Evolutionary conservation across 148 eudicot genomes (phyloP), one percentile per base, ranked within the genome.

Genomic region (Spergularia marina): DNA sequence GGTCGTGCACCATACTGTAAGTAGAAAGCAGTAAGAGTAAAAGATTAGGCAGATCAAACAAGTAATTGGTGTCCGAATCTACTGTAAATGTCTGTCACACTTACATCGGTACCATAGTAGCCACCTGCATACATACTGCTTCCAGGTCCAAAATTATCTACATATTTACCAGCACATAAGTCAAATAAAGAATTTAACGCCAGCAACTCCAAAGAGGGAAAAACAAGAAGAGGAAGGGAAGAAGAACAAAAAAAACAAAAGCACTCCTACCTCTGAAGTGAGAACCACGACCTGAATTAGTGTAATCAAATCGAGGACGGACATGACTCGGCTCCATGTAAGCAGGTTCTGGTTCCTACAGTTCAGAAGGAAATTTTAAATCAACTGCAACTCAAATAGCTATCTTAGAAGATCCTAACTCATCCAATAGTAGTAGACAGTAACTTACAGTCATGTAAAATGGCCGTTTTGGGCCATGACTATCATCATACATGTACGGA

Each of bases 31-130:
- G 71, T 62, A 53, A 30, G 59, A 61, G 71, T 57, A 53, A 30
- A 54, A 61, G 72, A 2, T 73, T 20, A 74, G 36, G 25, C 70
- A 61, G 16, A 23, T 20, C 57, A 15, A 56, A n/a, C 11, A 10
- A 73, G 39, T 23, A 68, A 21, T 70, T 53, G 39, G 76, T 10
- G 65, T 16, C 49, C 14, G 44, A 70, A 65, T 3, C 56, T 49
- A 6, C 2, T 64, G 47, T 56, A 77, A 64, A 65, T 41, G 40
- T 40, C 47, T 62, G 1, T 16, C 40, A 54, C 15, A 79, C 93
- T 86, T 80, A 92, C 97, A 76, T 90, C 86, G 72, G 91, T 66
- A 70, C 89, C 91, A 84, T 90, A 87, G 81, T 90, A 90, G 77
- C 88, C 87, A 85, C 77, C 88, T 78, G 88, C 65, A 64, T 79